Evolutionary conservation across 352 stramenopile genomes (phyloP).

Genomic region (Pythium chondricola): DNA sequence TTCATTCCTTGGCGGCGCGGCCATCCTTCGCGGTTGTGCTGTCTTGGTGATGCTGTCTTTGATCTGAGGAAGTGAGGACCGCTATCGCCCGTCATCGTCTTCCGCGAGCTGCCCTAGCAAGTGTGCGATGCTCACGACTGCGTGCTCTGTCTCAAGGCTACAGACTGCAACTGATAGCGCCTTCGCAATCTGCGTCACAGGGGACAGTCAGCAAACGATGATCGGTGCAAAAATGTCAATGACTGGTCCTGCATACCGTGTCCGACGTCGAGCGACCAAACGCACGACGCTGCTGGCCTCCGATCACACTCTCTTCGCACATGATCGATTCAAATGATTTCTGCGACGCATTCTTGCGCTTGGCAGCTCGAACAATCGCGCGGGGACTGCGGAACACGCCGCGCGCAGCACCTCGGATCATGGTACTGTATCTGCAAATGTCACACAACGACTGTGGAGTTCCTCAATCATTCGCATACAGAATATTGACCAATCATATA

Average conservation of each 20-base stretch:
- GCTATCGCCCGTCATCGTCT: slow-evolving; percentile 73
- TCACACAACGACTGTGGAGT: neutral
- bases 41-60: no score
- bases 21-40: no score
- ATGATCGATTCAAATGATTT: slow-evolving; percentile 14
- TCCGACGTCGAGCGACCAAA: slow-evolving; percentile 41
- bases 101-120: slow-evolving; percentile 37
- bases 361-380: slow-evolving; percentile 40
- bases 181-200: slow-evolving; percentile 34
- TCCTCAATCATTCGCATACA: neutral
- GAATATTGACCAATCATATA: neutral
- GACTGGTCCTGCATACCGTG: slow-evolving; percentile 28
- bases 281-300: slow-evolving; percentile 34
- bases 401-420: slow-evolving; percentile 44
- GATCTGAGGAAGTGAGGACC: no score
- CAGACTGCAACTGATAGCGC: slow-evolving; percentile 26
- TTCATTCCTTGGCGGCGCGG: no score
- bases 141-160: slow-evolving; percentile 30
- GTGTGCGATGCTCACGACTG: slow-evolving; percentile 33
- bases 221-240: no score
- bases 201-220: no score
- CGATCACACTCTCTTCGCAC: slow-evolving; percentile 39
- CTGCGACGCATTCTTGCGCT: slow-evolving; percentile 20
- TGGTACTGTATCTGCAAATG: slow-evolving; percentile 5
- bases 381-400: slow-evolving; percentile 47